Percentiles rank a stretch among this genome's conserved stretches.
phyloP scores from a whole-genome alignment of 257 asterid species.

The Lantana camara region DNA sequence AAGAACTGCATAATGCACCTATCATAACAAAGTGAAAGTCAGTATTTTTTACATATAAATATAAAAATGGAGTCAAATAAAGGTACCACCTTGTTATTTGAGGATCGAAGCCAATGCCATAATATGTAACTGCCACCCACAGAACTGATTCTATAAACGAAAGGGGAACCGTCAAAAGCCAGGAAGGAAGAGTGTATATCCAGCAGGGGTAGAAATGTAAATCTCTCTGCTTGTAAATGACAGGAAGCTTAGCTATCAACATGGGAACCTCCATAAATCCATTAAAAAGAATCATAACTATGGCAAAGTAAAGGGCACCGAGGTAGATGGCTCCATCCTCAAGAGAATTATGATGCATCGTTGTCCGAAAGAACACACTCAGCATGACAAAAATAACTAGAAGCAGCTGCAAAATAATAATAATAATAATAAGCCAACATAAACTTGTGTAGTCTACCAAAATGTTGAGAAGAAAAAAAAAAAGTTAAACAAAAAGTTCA shows the following conservation, averaged over 20 bases:
- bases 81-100: slow-evolving; percentile 55
- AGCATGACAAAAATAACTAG: slow-evolving; percentile 59
- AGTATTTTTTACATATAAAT: slow-evolving; percentile 14
- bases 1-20: slow-evolving; percentile 72
- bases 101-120: slow-evolving; percentile 89
- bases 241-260: slow-evolving; percentile 82
- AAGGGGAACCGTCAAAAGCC: slow-evolving; percentile 78
- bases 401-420: slow-evolving; percentile 60
- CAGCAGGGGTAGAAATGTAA: slow-evolving; percentile 83
- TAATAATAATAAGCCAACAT: not conserved
- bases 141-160: slow-evolving; percentile 68
- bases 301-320: slow-evolving; percentile 81
- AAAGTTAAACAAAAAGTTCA: not conserved
- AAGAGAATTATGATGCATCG: slow-evolving; percentile 59
- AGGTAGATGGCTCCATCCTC: slow-evolving; percentile 78
- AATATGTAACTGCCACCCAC: slow-evolving; percentile 85
- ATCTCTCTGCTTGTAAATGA: slow-evolving; percentile 89
- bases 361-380: slow-evolving; percentile 86
- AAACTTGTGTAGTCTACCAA: slow-evolving; percentile 13
- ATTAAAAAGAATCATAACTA: slow-evolving; percentile 81
- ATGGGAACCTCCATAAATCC: slow-evolving; percentile 86
- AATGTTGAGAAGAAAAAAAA: not conserved
- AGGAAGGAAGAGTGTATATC: slow-evolving; percentile 82
- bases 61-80: not conserved
- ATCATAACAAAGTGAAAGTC: slow-evolving; percentile 33